Conservation (phyloP, 345 rosid species). For the Schrenkiella parvula region DNA sequence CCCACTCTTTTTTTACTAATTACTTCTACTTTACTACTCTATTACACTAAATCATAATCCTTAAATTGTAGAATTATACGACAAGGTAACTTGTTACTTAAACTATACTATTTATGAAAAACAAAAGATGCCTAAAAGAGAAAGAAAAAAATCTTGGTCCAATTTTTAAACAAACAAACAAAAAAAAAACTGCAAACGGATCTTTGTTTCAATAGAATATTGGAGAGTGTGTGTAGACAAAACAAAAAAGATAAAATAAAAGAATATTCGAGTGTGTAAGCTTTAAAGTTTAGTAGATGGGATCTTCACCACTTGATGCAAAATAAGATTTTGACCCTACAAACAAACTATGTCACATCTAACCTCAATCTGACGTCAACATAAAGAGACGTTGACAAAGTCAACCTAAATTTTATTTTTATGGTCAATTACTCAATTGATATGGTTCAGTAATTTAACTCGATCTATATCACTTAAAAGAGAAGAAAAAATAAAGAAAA, state of each 20-base stretch:
- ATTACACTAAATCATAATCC: neutral
- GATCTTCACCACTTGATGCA: conserved; percentile 2
- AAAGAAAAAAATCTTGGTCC: neutral
- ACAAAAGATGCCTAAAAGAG: conserved; percentile 15
- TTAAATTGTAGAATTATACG: neutral
- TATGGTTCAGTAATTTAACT: neutral
- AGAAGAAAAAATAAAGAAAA: neutral
- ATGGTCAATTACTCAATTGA: neutral
- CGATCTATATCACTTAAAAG: neutral
- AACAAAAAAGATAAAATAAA: neutral
- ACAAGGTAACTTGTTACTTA: neutral
- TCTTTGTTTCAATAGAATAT: neutral
- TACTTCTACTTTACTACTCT: conserved; percentile 8
- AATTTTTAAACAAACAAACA: neutral
- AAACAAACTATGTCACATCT: conserved; percentile 16
- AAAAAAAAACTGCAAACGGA: neutral
- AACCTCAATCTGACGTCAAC: conserved; percentile 15
- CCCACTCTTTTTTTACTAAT: neutral
- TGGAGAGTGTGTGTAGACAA: neutral
- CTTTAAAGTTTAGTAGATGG: neutral
- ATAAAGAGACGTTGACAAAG: conserved; percentile 18
- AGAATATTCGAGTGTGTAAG: neutral
- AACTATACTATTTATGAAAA: neutral
- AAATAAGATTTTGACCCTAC: conserved; percentile 17
- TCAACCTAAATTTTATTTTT: neutral